A percentile compares a stretch with the other conserved stretches of the same genome.
Evolutionary conservation across 352 stramenopile species (phyloP).

Genomic region (Pythium angustatum): DNA sequence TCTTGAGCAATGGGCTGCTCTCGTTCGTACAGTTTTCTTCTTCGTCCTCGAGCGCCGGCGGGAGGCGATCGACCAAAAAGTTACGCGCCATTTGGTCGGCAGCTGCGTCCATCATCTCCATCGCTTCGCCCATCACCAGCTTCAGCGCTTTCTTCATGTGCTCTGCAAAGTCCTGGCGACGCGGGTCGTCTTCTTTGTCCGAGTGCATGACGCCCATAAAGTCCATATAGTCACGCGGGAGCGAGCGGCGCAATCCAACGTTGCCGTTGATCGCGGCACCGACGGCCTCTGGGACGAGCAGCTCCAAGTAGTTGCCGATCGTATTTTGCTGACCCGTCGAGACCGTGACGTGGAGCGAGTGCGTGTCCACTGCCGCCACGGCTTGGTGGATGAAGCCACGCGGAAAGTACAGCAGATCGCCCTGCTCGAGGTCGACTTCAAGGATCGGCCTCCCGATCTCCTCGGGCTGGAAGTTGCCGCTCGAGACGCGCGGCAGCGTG

Average conservation of each 20-base stretch:
- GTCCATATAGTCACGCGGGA: constrained; percentile 84
- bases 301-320: constrained; percentile 73
- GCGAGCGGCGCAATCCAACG: constrained; percentile 61
- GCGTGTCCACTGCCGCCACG: constrained; percentile 45
- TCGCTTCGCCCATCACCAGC: constrained; percentile 56
- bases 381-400: constrained; percentile 90
- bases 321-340: constrained; percentile 88
- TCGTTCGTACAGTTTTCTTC: constrained; percentile 82
- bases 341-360: constrained; percentile 90
- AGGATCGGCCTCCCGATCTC: constrained; percentile 78
- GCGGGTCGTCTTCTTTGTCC: constrained; percentile 51
- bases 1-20: constrained; percentile 76
- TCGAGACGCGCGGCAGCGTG: constrained; percentile 67
- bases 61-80: constrained; percentile 80
- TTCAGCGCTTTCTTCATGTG: constrained; percentile 64
- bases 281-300: constrained; percentile 63
- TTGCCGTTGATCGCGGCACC: constrained; percentile 57
- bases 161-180: constrained; percentile 49
- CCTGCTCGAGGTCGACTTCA: constrained; percentile 79
- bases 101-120: constrained; percentile 71
- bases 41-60: constrained; percentile 66
- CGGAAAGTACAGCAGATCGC: constrained; percentile 91
- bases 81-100: constrained; percentile 84
- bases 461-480: constrained; percentile 73
- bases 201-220: constrained; percentile 91